These are phyloP conservation scores for Plasmodium relictum DNA, from an alignment of 169 alveolate species.

Conservation along the genomic window DNA sequence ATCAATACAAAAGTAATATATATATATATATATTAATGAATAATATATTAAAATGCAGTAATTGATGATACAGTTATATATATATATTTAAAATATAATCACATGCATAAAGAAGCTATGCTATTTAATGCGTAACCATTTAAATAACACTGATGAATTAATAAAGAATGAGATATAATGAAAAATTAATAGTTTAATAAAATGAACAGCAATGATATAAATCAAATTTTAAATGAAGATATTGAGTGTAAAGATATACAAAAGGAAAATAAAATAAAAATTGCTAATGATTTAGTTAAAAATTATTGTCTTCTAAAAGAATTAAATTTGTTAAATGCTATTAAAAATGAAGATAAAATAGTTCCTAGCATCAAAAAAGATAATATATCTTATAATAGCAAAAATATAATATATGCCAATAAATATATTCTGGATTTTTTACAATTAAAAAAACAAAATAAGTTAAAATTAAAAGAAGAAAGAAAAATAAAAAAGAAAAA, in stretches of 20 bases:
- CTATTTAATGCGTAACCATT: slow-evolving; percentile 7
- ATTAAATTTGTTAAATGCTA: slow-evolving; percentile 50
- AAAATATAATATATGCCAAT: slow-evolving; percentile 57
- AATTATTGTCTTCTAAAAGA: slow-evolving; percentile 68
- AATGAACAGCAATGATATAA: slow-evolving; percentile 25
- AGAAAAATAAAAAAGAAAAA: slow-evolving; percentile 3
- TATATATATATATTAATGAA: background rate
- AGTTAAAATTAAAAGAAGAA: slow-evolving; percentile 22
- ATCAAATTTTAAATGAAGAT: slow-evolving; percentile 30
- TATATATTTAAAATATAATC: background rate
- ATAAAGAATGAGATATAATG: background rate
- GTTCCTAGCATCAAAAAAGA: background rate
- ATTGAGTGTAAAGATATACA: slow-evolving; percentile 34
- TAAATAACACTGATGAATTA: slow-evolving; percentile 1
- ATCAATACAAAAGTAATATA: background rate
- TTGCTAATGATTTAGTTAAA: slow-evolving; percentile 61
- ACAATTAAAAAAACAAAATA: slow-evolving; percentile 50
- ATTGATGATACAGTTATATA: background rate
- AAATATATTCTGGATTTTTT: slow-evolving; percentile 39
- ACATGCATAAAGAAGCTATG: slow-evolving; percentile 7
- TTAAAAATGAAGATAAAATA: slow-evolving; percentile 49
- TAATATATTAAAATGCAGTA: background rate
- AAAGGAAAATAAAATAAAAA: slow-evolving; percentile 61
- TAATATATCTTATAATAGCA: slow-evolving; percentile 9
- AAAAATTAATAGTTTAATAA: background rate